phyloP scores from a whole-genome alignment of 805 yeast genomes.

The Tetrapisispora iriomotensis region DNA sequence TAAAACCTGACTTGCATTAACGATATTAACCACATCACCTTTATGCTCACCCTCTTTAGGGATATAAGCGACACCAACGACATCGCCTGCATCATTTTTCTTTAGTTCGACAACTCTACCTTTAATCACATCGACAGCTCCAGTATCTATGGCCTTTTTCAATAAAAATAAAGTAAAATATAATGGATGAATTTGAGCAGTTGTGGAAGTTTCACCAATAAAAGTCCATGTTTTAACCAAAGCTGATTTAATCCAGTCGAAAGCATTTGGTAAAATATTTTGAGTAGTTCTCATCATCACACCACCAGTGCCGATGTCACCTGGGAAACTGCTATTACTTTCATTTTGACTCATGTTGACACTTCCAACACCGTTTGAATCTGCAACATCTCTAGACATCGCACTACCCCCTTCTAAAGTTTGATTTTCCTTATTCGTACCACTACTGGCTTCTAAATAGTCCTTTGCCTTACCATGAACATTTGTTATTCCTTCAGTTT shows the following conservation, averaged over 20 bases:
- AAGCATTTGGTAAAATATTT: conserved; percentile 43
- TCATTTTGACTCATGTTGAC: neutral
- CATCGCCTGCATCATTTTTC: conserved; percentile 53
- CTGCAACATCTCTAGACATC: neutral
- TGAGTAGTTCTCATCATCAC: conserved; percentile 5
- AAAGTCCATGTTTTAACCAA: conserved; percentile 64
- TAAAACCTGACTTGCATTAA: conserved; percentile 65
- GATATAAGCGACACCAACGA: conserved; percentile 59
- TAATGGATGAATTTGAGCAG: conserved; percentile 96
- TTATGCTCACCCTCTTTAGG: conserved; percentile 24
- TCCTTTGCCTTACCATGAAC: conserved; percentile 3
- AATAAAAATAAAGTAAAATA: conserved; percentile 77
- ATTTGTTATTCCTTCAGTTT: neutral
- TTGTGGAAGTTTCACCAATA: conserved; percentile 75
- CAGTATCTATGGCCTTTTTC: conserved; percentile 70
- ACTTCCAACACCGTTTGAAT: neutral
- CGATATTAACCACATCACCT: conserved; percentile 30
- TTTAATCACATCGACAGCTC: conserved; percentile 71
- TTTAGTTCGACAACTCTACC: conserved; percentile 73
- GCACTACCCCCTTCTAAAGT: neutral
- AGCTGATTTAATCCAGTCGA: conserved; percentile 67
- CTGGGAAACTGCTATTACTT: neutral
- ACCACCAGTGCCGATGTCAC: conserved; percentile 4
- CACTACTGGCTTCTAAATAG: neutral
- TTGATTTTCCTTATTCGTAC: neutral